These are phyloP conservation scores for Pseudomassariella vexata DNA, from an alignment of 2,329 filamentous ascomycete genomes.

Conservation along the genomic window DNA sequence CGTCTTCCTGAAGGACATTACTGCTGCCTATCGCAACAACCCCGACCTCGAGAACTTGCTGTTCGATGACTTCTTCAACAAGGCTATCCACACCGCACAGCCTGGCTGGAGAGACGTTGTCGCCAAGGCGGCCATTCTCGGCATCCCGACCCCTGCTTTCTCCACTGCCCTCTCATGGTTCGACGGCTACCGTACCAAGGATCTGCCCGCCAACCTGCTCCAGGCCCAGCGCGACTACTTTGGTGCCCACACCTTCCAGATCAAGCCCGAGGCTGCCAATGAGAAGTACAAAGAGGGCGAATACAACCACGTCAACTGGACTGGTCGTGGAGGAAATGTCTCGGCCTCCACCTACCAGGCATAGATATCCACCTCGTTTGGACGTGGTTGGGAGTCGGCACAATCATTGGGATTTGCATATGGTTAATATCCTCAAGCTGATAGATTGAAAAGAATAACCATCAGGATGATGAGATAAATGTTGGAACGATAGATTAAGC, in stretches of 20 bases:
- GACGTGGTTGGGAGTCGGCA: slow-evolving; percentile 3
- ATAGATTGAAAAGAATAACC: too few relatives aligned
- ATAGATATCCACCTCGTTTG: too few relatives aligned
- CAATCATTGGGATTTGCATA: too few relatives aligned
- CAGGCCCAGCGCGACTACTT: slow-evolving; percentile 99
- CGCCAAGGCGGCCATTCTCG: slow-evolving; percentile 84
- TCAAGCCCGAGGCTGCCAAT: slow-evolving; percentile 75
- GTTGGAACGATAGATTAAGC: too few relatives aligned
- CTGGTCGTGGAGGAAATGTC: slow-evolving; percentile 92
- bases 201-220: slow-evolving; percentile 95
- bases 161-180: slow-evolving; percentile 97
- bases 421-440: too few relatives aligned
- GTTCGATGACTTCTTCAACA: slow-evolving; percentile 99
- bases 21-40: slow-evolving; percentile 89
- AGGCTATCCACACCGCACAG: slow-evolving; percentile 96
- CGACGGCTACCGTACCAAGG: slow-evolving; percentile 95
- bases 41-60: slow-evolving; percentile 95
- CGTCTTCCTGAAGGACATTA: slow-evolving; percentile 99
- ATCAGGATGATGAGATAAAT: too few relatives aligned
- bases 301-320: slow-evolving; percentile 99
- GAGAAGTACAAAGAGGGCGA: slow-evolving; percentile 77
- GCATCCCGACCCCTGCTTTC: slow-evolving; percentile 95
- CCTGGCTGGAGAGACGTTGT: slow-evolving; percentile 87
- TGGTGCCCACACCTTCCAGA: slow-evolving; percentile 83
- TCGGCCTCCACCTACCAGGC: slow-evolving; percentile 97